Evolutionary conservation across 2,329 filamentous ascomycete genomes (phyloP), one percentile per base, ranked within the genome.

Genomic region (Epichloe gansuensis): DNA sequence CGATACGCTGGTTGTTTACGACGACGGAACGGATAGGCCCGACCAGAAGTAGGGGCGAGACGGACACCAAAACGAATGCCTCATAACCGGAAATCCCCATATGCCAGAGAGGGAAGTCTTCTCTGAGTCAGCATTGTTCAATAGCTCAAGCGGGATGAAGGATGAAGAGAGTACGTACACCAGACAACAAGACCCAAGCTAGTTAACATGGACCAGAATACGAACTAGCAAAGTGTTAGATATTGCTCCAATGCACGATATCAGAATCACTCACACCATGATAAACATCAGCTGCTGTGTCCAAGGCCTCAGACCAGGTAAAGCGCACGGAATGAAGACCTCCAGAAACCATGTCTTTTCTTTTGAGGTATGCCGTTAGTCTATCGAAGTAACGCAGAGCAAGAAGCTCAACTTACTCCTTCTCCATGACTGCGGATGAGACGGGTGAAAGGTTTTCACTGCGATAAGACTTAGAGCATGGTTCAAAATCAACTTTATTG

Each of bases 81-180:
- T 98, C 93, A 64, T 93, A 98, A 56, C 93, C 93, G 4, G 91
- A 97, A 55, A 98, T 94, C 31, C 93, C 93, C 93, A 98, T 98
- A 66, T 96, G 82, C 93, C 93, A 98, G 11, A 98, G 79, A 13
- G 93, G 93, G 66, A 98, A 98, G 68, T 94, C 85, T 89, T 48
- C 41, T 44, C 25, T 1, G 7, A 5, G 31, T 51, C 21, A 51
- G 49, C 8, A 49, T 45, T 23, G n/a, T 17, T 31, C 35, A 31
- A 47, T 12, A 7, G n/a, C 42, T 44, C 9, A 23, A 47, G 3
- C 25, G 9, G 23, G 13, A 15, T 39, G 17, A 21, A 21, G 17
- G 17, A 21, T 15, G 39, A 41, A 27, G 27, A 48, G 41, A 12
- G 25, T 25, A 79, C 85, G 78, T 81, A 89, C 85, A 98, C 93